These are phyloP conservation scores for Bertia moriformis DNA, from an alignment of 2,329 filamentous ascomycete species.

Conservation along the genomic window DNA sequence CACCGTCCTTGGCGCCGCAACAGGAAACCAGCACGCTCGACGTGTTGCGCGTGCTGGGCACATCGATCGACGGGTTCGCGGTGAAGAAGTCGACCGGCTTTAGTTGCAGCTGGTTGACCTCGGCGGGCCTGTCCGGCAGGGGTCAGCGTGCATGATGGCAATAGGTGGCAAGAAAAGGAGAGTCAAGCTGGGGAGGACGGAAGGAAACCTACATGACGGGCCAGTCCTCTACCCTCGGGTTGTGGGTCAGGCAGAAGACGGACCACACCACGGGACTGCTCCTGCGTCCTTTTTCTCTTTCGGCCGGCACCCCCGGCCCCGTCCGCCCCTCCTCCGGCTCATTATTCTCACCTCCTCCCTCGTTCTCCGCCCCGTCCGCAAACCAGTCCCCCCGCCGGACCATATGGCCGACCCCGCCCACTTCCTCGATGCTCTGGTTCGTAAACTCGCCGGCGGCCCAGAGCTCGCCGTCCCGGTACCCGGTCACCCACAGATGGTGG, in stretches of 20 bases:
- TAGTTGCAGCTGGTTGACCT: slow-evolving; percentile 29
- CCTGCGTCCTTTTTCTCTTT: no score
- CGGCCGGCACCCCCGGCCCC: no score
- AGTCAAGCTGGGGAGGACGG: not conserved
- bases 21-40: slow-evolving; percentile 24
- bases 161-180: not conserved
- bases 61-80: slow-evolving; percentile 28
- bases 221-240: slow-evolving; percentile 32
- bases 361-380: slow-evolving; percentile 11
- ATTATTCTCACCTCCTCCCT: slow-evolving; percentile 2
- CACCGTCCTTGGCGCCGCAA: slow-evolving; percentile 6
- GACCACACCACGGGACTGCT: slow-evolving; percentile 22
- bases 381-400: slow-evolving; percentile 30
- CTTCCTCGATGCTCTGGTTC: slow-evolving; percentile 28
- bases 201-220: slow-evolving; percentile 30
- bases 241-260: slow-evolving; percentile 32
- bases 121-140: slow-evolving; percentile 23
- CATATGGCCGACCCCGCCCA: slow-evolving; percentile 29
- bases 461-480: slow-evolving; percentile 30
- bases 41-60: slow-evolving; percentile 21
- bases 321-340: no score
- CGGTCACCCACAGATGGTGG: slow-evolving; percentile 33
- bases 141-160: no score
- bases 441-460: slow-evolving; percentile 35
- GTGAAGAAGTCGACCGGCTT: slow-evolving; percentile 30